These are phyloP conservation scores for Talaromyces sp. DNA, from an alignment of 2,329 filamentous ascomycete species.

Conservation along the genomic window DNA sequence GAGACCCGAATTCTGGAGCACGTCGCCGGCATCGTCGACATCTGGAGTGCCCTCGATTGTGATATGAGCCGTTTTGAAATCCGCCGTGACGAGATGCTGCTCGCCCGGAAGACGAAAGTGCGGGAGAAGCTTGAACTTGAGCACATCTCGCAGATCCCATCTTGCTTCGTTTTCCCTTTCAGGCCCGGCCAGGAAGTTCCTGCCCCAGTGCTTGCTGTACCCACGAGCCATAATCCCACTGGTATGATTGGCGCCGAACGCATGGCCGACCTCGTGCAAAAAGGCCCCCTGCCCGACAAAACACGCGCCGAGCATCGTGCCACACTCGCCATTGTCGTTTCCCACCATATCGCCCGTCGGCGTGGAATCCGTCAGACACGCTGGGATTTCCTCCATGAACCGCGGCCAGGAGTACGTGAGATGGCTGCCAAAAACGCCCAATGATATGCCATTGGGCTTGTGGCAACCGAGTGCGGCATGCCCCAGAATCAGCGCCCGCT, in stretches of 20 bases:
- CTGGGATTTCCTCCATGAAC: conserved; percentile 18
- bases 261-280: conserved; percentile 33
- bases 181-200: conserved; percentile 35
- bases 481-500: conserved; percentile 15
- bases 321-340: conserved; percentile 40
- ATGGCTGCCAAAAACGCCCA: conserved; percentile 20
- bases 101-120: conserved; percentile 23
- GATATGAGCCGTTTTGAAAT: conserved; percentile 8
- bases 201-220: conserved; percentile 39
- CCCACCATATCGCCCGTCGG: conserved; percentile 34
- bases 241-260: conserved; percentile 29
- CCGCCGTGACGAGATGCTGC: conserved; percentile 9
- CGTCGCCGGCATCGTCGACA: neutral
- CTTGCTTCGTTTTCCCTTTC: conserved; percentile 19
- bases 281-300: conserved; percentile 35
- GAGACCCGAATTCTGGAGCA: neutral
- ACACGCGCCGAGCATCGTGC: conserved; percentile 42
- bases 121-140: conserved; percentile 15
- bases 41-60: neutral
- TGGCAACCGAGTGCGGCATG: conserved; percentile 18
- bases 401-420: conserved; percentile 20
- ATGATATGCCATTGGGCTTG: conserved; percentile 14
- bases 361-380: conserved; percentile 26
- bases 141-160: conserved; percentile 27
- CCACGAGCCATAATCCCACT: conserved; percentile 33